Evolutionary conservation across 306 rosid genomes (phyloP), one percentile per base, ranked within the genome.

Genomic region (Prunus fruticosa): DNA sequence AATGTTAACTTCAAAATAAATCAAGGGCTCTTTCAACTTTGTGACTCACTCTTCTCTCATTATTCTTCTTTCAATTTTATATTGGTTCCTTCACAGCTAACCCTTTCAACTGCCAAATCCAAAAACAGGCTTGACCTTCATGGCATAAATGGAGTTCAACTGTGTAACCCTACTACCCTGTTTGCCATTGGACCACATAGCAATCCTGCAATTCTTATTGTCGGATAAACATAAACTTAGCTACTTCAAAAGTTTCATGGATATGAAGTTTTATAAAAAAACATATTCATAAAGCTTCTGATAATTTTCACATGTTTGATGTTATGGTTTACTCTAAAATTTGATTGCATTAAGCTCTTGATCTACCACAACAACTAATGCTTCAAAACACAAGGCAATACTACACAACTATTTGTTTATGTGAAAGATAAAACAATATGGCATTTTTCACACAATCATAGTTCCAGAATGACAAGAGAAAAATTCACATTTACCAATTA

Each of bases 131-230:
- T 58, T 41, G 41, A 49, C 22, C 27, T 34, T 49, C 6, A 12
- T 22, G 38, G 23, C 23, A 57, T 57, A 6, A 3, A 57, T 45
- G 45, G 45, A 73, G 43, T 28, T 73, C 77, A 73, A 25, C 52
- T 73, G 62, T 43, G 47, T n/a, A 73, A 73, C 66, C 53, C 76
- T 49, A 56, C 27, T 14, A 38, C 43, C 64, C 65, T 63, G 20
- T 53, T 56, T 57, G 77, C 28, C 32, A 45, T 73, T 61, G 77
- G 77, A 73, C 77, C 77, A 73, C 68, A 34, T 18, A 73, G n/a
- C 46, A 43, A 73, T 73, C 58, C 68, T 73, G 68, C 34, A 60
- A 73, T 73, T 60, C 69, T 60, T 47, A 61, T 60, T 60, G 77
- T 73, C 77, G 58, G 69, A 60, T 28, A 18, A 43, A 45, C 58